Base-by-base conservation (phyloP, 2,329 filamentous ascomycete species). In the Fusarium illudens region DNA sequence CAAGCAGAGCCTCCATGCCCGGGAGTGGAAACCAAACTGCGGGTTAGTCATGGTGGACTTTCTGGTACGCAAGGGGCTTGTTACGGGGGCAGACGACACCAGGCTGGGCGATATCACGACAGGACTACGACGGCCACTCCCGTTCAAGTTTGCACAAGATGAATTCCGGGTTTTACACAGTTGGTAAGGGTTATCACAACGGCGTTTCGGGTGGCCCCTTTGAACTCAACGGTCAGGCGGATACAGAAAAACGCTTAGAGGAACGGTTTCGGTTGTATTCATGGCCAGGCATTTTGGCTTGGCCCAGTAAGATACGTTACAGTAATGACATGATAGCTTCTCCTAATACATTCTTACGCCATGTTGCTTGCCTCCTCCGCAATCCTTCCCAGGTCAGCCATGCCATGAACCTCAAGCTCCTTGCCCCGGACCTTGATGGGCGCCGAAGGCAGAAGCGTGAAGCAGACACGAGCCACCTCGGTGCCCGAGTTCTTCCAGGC, bases 21-120 rank as follows among this genome's bases (percentile, higher is more conserved):
- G 65, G 9, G 56, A 57, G 27, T 80, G 79, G 79, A 80, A 80
- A 68, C 78, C 78, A n/a, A 80, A 79, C 53, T 79, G 77, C 48
- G 79, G 73, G n/a, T 64, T 80, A 6, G 77, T 79, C n/a, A 79
- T 79, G 75, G 66, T 80, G 22, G 77, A 79, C 44, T 80, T 79
- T 51, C 59, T 80, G 36, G 58, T 77, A 12, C 75, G 77, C 17
- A 75, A 75, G 57, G 68, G 72, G 5, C 71, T 74, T 32, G 60
- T 79, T 37, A 66, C 50, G 11, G 67, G 64, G 8, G 61, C 57
- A 2, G 71, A 76, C 5, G 73, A 76, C 34, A 65, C 62, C 20
- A 62, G 65, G 6, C 73, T 71, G 17, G 58, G 57, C 2, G 46
- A 65, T 4, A 67, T 79, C 33, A 55, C 50, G n/a, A 44, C 58